Evolutionary conservation across 1,284 basidiomycete genomes (phyloP), one percentile per base, ranked within the genome.

Genomic region (Sporisorium sorghi): DNA sequence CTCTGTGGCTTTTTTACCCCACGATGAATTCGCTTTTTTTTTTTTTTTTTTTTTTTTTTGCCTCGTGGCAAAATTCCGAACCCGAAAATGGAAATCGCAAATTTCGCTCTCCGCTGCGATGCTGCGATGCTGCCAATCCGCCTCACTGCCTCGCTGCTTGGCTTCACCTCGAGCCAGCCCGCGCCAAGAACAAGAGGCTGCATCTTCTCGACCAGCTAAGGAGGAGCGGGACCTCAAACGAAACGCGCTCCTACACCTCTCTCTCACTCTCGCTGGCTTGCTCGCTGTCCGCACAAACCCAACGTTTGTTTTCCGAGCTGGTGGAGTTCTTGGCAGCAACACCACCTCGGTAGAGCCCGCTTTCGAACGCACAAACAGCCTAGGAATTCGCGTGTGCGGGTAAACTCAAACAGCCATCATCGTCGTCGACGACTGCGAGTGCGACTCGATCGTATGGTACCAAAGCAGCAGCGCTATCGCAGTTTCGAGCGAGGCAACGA

Each of bases 11-110:
- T 52, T 54, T 43, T 12, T 43, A 44, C 42, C 42, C 42, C 42
- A 33, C 40, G 12, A 35, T 35, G 10, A 8, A 35, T 6, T 35
- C 33, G 8, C 10, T 50, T 21, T 5, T 40, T 30, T 11, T 23
- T 44, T 55, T 55, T n/a, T n/a, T n/a, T n/a, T n/a, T 50, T 21
- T 5, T 40, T 30, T 14, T 24, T 28, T 56, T 56, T 46, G 53
- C n/a, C 53, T 33, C 53, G 53, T 37, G 53, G 53, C 53, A 47
- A 37, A 56, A 46, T 35, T 46, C 52, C 53, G 43, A 44, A 8
- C 5, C 32, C 28, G 33, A 54, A n/a, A 17, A 50, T 21, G 33
- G 32, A 32, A 32, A 14, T 28, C 42, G 17, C 5, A 30, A 17
- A 1, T 44, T 42, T 39, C 6, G 26, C 43, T 47, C 53, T 33